Evolutionary conservation across 306 rosid genomes (phyloP), one percentile per base, ranked within the genome.

Genomic region (Inga oerstediana): DNA sequence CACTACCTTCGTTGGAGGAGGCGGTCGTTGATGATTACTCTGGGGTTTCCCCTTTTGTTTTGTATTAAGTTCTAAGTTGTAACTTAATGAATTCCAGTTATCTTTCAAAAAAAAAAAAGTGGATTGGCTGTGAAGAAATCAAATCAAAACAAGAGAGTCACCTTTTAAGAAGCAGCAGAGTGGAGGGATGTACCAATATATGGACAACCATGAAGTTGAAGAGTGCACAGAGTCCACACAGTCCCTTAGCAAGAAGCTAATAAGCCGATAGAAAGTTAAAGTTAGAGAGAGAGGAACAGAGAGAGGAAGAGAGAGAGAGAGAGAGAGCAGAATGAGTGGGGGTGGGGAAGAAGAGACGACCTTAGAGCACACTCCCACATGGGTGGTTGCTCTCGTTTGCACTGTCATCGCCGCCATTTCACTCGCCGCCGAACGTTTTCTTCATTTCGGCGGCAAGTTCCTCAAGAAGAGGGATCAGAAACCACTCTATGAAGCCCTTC

Each of bases 321-420:
- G 51, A 9, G 15, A 10, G 17, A 30, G 22, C 7, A 66, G 8
- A 64, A 94, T 95, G 99, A 64, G 86, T 72, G 98, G 95, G 1
- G 96, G 92, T 7, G 98, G 73, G 27, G 99, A 84, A 84, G 93
- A 76, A 30, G 85, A 74, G 30, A 51, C 65, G 0, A 58, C 87
- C 20, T 83, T 96, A 0, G 94, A 93, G 89, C 89, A 37, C 86
- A 96, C 98, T 11, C 98, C 99, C 4, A 96, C 98, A 1, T 96
- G 98, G 98, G 90, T 96, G 1, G 97, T 96, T 1, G 98, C 98
- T 3, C 91, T 32, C 5, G 92, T 96, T 13, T 96, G 98, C 78
- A 85, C 94, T 0, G 91, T 96, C 1, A 96, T 96, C 76, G 97
- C 93, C 0, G 92, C 91, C 75, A 48, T 96, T 70, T 96, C 99